Base-by-base conservation (phyloP, 108 stramenopile species). In the Nitzschia palea region DNA sequence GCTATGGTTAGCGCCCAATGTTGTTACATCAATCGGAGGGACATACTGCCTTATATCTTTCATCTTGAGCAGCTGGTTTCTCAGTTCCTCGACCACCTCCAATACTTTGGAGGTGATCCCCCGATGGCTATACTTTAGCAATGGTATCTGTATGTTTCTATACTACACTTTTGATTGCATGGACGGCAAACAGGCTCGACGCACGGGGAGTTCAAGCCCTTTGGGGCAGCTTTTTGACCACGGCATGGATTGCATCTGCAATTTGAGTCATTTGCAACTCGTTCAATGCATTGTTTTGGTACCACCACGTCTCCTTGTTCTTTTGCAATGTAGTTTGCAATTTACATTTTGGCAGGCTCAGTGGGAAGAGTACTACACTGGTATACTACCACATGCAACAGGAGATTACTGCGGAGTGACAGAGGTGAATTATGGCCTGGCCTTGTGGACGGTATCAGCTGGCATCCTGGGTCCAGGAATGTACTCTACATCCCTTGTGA, bases 221-320 rank as follows among this genome's bases (percentile, higher is more conserved):
- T 69, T 96, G 14, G 95, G 95, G 12, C 96, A 97, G 78, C 76
- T 99, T n/a, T 97, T 98, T 68, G 98, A 99, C 71, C 98, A 99
- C 70, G 98, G 96, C 31, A 88, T 95, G 65, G 98, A 98, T 71
- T 91, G 95, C 65, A 79, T 97, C 2, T 88, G 94, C 62, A 93
- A 88, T 37, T 53, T 91, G 15, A 69, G 73, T 23, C 87, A 87
- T 70, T 12, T 87, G 29, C 59, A 82, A 9, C 83, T 77, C 15
- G 70, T 70, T 31, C 80, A 75, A 33, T 80, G 79, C 64, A 55
- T 86, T 12, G 52, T 71, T 28, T 61, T 64, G 53, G 76, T 84
- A 2, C 68, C 83, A 12, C 71, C 92, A 35, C 70, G 62, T 22
- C 77, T 80, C 56, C 79, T 71, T 54, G 62, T 88, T 17, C 1